phyloP scores from a whole-genome alignment of 257 asterid genomes.

The Voacanga thouarsii region DNA sequence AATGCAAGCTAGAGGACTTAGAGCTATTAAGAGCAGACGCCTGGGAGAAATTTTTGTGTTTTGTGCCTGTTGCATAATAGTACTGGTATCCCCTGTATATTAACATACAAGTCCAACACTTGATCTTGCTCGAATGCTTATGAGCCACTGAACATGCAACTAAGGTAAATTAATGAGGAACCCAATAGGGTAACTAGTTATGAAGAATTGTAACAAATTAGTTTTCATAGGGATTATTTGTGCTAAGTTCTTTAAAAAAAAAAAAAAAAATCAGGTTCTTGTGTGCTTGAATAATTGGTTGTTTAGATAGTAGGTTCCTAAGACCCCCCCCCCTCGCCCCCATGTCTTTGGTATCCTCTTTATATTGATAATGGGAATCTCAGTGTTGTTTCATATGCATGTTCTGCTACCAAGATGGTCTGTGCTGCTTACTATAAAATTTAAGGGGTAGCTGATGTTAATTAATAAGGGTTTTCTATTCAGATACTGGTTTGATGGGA shows the following conservation, averaged over 20 bases:
- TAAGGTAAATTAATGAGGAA: not conserved
- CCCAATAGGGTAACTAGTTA: not conserved
- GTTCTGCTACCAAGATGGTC: not conserved
- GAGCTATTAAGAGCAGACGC: not conserved
- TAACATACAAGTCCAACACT: not conserved
- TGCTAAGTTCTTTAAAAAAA: too few species aligned
- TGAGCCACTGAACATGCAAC: not conserved
- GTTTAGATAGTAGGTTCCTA: not conserved
- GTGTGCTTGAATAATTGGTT: not conserved
- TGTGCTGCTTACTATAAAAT: not conserved
- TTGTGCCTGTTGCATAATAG: not conserved
- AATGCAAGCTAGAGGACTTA: not conserved
- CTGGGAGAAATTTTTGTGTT: not conserved
- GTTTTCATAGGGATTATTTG: not conserved
- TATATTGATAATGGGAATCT: not conserved
- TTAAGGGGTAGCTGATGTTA: not conserved
- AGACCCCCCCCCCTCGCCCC: not conserved
- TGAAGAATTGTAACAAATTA: not conserved
- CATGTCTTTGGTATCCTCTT: not conserved
- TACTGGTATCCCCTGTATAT: not conserved
- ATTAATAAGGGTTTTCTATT: not conserved
- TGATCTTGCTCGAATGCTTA: not conserved
- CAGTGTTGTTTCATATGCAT: not conserved
- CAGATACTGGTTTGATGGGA: not conserved
- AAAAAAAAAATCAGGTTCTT: not conserved